These are phyloP conservation scores for Psilocybe cyanescens DNA, from an alignment of 768 basidiomycete genomes.

Conservation along the genomic window DNA sequence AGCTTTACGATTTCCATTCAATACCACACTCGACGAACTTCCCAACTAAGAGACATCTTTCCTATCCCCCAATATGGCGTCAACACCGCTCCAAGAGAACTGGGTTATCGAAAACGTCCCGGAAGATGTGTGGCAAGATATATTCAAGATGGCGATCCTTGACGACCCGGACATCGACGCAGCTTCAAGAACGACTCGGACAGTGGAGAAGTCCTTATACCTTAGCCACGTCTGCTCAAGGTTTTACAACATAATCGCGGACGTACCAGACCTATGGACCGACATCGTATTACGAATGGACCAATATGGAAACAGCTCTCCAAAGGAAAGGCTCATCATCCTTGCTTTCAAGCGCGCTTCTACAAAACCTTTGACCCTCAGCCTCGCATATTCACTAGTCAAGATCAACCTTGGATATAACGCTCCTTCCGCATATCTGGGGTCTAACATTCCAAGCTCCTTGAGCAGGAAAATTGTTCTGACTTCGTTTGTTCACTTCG, in stretches of 20 bases:
- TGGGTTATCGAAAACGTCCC: background rate
- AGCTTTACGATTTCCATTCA: no score
- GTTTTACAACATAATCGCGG: background rate
- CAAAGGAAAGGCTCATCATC: background rate
- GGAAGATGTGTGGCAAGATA: background rate
- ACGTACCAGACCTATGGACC: background rate
- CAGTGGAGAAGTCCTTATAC: background rate
- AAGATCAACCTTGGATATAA: background rate
- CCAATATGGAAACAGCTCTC: background rate
- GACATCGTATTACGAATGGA: background rate
- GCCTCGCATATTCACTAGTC: background rate
- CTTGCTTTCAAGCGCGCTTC: background rate
- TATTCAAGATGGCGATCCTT: background rate
- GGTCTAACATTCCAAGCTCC: background rate
- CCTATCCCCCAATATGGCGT: background rate
- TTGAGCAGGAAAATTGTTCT: background rate
- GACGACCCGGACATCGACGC: background rate
- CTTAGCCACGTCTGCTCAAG: background rate
- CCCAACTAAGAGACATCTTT: background rate
- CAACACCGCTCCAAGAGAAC: background rate
- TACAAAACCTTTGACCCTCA: background rate
- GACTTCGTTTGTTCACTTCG: background rate
- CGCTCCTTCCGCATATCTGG: background rate
- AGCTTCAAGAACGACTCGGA: background rate
- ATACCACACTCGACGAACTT: no score